Evolutionary conservation across 73 alveolate genomes (phyloP), one percentile per base, ranked within the genome.

Genomic region (Tetrahymena thermophila): DNA sequence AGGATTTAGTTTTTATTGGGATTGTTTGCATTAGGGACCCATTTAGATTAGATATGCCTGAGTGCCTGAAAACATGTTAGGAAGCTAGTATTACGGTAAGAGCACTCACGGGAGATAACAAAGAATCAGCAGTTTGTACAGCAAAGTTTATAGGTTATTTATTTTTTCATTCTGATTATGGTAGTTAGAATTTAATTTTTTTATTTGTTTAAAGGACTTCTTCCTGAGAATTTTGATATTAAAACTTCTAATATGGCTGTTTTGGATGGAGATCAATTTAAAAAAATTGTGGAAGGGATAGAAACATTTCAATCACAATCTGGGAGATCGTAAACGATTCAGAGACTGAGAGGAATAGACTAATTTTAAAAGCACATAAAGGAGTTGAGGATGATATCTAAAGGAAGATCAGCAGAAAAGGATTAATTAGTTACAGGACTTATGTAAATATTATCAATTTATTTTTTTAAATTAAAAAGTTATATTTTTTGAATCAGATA

Each of bases 31-130:
- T 98, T 40, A 93, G 97, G 94, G 99, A 98, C 94, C 98, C 98
- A 37, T 93, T 97, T 34, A 96, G 99, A 94, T 97, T 96, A 34
- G 98, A 98, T 85, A 97, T 98, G 42, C 97, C 97, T 9, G 96
- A 94, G 35, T 97, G 98, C 58, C 94, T 98, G 0, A 84, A 57
- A 15, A 56, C 94, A 85, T 98, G 99, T 95, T 97, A 96, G 35
- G 85, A 96, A 34, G 98, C 99, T 13, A 97, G 98, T 94, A 96
- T 98, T n/a, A 98, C 96, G 19, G 98, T 98, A 1, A 96, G 99
- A 96, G 97, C 97, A 98, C 98, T 98, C 25, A 98, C 99, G 34
- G 99, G 99, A 35, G 99, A 98, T 95, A 98, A 97, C 95, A 93
- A 95, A 43, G 98, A 96, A 35, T 97, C 99, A 34, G 99, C 99